These are phyloP conservation scores for Sclerotinia glacialis DNA, from an alignment of 2,329 filamentous ascomycete species.

Conservation along the genomic window DNA sequence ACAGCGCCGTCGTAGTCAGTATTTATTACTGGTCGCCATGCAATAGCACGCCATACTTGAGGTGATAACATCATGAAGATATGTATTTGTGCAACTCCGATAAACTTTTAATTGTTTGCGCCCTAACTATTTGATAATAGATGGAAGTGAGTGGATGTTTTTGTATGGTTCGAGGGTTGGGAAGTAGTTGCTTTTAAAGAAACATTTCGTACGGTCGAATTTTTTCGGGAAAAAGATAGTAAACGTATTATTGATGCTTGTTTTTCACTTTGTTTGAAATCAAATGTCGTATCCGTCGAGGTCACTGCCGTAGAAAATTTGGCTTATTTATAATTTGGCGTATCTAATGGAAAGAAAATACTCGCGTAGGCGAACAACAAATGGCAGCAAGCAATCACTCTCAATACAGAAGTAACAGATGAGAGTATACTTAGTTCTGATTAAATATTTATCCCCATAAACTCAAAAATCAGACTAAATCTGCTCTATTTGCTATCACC, in stretches of 20 bases:
- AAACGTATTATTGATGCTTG: too few relatives aligned
- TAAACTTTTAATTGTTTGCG: background rate
- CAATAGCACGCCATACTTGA: background rate
- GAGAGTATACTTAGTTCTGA: background rate
- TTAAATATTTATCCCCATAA: too few relatives aligned
- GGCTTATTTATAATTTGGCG: background rate
- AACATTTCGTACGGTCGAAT: background rate
- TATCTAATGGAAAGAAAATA: background rate
- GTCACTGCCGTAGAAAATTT: background rate
- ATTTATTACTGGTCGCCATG: background rate
- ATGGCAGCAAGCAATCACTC: background rate
- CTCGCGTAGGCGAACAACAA: background rate
- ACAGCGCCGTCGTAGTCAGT: slow-evolving; percentile 16
- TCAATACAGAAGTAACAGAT: background rate
- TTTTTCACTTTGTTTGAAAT: too few relatives aligned
- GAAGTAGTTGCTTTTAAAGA: background rate
- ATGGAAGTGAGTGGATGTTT: background rate
- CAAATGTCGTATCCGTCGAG: background rate
- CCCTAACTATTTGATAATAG: background rate
- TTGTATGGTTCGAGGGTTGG: background rate
- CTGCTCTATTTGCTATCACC: background rate
- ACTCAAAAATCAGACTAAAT: background rate
- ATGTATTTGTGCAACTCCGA: background rate
- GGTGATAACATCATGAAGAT: background rate
- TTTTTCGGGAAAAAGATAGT: too few relatives aligned